These are phyloP conservation scores for Achlya hypogyna DNA, from an alignment of 352 stramenopile genomes.

Conservation along the genomic window DNA sequence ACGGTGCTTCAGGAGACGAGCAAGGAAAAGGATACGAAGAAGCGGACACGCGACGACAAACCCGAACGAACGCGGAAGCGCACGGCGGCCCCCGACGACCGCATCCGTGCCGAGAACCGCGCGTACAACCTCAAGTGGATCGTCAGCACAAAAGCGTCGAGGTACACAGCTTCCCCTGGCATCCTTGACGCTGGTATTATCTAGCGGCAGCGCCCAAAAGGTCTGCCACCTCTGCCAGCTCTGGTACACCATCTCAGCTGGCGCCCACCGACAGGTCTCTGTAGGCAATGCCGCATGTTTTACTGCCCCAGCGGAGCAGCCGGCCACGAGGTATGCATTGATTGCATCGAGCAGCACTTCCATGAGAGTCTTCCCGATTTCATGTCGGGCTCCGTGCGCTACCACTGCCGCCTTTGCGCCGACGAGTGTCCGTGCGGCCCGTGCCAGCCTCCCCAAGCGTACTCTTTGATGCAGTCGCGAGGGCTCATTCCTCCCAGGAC, in stretches of 20 bases:
- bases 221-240: constrained; percentile 10
- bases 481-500: neutral
- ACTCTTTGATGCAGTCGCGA: neutral
- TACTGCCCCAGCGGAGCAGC: neutral
- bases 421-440: neutral
- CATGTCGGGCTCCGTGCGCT: neutral
- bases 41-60: neutral
- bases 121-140: constrained; percentile 11
- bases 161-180: neutral
- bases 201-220: neutral
- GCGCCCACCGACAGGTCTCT: neutral
- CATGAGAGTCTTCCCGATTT: neutral
- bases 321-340: neutral
- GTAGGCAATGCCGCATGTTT: constrained; percentile 16
- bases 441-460: neutral
- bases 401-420: constrained; percentile 11
- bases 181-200: neutral
- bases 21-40: neutral
- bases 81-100: neutral
- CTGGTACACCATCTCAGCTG: neutral
- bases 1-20: neutral
- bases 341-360: constrained; percentile 5
- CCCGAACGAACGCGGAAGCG: neutral
- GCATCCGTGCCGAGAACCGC: neutral
- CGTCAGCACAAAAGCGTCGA: neutral